A percentile compares a stretch with the other conserved stretches of the same genome.
Evolutionary conservation across 1,284 basidiomycete species (phyloP).

Genomic region (Pisolithus thermaeus): DNA sequence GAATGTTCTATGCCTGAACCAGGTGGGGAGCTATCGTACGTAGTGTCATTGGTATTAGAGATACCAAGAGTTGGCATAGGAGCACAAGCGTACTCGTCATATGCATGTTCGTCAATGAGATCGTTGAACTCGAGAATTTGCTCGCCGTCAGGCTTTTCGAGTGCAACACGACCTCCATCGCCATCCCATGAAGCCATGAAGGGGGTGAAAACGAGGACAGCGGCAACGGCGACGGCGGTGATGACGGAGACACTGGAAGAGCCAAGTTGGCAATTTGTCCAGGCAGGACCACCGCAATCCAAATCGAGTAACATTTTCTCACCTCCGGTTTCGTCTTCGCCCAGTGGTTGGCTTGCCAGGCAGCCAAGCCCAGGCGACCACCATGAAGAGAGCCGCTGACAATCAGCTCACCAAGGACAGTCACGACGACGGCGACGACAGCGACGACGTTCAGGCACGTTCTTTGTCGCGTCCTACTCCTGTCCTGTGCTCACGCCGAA

Average conservation of each 20-base stretch:
- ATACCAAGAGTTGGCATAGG: background rate
- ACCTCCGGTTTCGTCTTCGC: background rate
- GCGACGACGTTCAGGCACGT: conserved; percentile 32
- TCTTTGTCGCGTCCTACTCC: background rate
- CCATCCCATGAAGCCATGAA: conserved; percentile 20
- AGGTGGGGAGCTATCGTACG: conserved; percentile 13
- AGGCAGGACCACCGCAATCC: background rate
- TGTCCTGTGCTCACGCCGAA: conserved; percentile 6
- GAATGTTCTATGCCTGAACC: conserved; percentile 18
- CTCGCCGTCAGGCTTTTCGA: conserved; percentile 42
- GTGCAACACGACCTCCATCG: conserved; percentile 24
- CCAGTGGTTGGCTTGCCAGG: too few relatives aligned
- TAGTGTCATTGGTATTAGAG: background rate
- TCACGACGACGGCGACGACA: conserved; percentile 36
- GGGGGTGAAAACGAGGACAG: background rate
- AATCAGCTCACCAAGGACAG: conserved; percentile 64
- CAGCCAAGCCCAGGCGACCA: conserved; percentile 7
- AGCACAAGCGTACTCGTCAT: background rate
- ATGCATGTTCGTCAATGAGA: conserved; percentile 56
- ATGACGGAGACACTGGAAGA: background rate
- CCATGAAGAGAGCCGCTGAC: conserved; percentile 74
- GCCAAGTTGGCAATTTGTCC: too few relatives aligned
- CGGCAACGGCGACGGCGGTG: conserved; percentile 6
- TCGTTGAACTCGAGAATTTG: conserved; percentile 62
- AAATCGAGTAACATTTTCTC: conserved; percentile 21